phyloP scores from a whole-genome alignment of 495 filamentous ascomycete genomes.

The Peziza echinospora region DNA sequence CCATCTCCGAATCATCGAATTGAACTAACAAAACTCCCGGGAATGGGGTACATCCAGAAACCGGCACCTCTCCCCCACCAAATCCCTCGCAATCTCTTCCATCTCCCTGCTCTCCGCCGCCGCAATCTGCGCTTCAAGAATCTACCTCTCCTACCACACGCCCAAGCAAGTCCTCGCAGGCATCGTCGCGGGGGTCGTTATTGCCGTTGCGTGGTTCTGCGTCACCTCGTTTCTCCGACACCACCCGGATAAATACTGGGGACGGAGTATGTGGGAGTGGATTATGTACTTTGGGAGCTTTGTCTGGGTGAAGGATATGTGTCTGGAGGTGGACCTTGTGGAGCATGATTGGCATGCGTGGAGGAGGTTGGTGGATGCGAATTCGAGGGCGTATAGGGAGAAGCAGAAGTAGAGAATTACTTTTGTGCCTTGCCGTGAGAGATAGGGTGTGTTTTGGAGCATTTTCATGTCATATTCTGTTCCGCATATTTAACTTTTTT shows the following conservation, averaged over 20 bases:
- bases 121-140: conserved; percentile 52
- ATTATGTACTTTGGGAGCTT: conserved; percentile 39
- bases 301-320: conserved; percentile 56
- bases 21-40: too few species aligned
- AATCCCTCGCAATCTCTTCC: conserved; percentile 25
- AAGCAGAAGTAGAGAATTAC: too few species aligned
- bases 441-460: too few species aligned
- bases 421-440: too few species aligned
- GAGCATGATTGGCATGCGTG: conserved; percentile 89
- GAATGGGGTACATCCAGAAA: too few species aligned
- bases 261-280: conserved; percentile 42
- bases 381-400: too few species aligned
- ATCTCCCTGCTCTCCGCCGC: conserved; percentile 37
- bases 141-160: conserved; percentile 92
- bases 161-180: conserved; percentile 68
- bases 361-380: conserved; percentile 39
- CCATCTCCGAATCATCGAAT: too few species aligned
- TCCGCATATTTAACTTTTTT: too few species aligned
- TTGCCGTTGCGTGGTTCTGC: conserved; percentile 58
- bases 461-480: too few species aligned
- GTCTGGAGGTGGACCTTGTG: conserved; percentile 72
- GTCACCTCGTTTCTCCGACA: conserved; percentile 48
- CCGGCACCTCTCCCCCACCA: conserved; percentile 4
- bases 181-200: conserved; percentile 43
- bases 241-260: conserved; percentile 39